Evolutionary conservation across 352 stramenopile species (phyloP).

Genomic region (Globisporangium splendens): DNA sequence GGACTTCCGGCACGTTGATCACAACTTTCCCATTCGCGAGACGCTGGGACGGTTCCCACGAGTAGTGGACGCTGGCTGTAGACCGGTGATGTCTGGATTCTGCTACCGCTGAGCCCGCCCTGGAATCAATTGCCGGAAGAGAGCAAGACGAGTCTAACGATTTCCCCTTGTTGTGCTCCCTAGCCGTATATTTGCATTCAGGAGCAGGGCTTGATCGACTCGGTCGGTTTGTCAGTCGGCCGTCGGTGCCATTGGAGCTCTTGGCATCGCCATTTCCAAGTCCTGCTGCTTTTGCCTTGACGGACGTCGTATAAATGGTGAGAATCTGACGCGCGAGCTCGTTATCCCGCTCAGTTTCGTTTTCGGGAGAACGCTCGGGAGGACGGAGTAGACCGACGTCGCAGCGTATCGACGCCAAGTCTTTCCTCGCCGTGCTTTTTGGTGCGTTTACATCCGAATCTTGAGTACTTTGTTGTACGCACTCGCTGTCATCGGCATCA

Average conservation of each 20-base stretch:
- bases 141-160: conserved; percentile 18
- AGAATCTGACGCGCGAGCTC: conserved; percentile 88
- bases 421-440: conserved; percentile 4
- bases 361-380: conserved; percentile 42
- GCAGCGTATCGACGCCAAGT: conserved; percentile 20
- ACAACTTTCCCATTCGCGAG: conserved; percentile 58
- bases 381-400: conserved; percentile 58
- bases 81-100: background rate
- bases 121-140: conserved; percentile 11
- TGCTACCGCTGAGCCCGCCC: background rate
- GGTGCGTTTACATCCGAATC: background rate
- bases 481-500: background rate
- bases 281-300: conserved; percentile 48
- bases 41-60: conserved; percentile 61
- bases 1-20: conserved; percentile 79
- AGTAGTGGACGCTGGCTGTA: conserved; percentile 43
- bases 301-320: conserved; percentile 79
- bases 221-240: background rate
- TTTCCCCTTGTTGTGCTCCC: background rate
- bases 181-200: background rate
- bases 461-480: background rate
- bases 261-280: conserved; percentile 1
- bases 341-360: conserved; percentile 88
- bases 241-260: background rate
- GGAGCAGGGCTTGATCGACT: background rate